Evolutionary conservation across 495 filamentous ascomycete species (phyloP).

Genomic region (Penicillium canariense): DNA sequence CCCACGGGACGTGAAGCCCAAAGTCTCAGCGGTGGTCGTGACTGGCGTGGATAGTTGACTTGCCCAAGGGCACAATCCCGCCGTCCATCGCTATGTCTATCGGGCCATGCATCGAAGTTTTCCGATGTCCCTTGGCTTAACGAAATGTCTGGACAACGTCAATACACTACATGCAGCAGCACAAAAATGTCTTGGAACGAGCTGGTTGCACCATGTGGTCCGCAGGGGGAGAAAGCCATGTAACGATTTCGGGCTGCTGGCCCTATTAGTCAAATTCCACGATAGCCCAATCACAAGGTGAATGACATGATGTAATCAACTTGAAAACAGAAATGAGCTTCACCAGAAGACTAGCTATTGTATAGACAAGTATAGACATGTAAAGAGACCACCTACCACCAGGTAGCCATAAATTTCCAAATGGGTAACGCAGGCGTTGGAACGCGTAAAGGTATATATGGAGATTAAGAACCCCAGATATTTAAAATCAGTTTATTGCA

Average conservation of each 20-base stretch:
- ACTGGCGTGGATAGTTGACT: neutral
- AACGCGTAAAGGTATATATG: too few relatives aligned
- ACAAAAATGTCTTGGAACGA: neutral
- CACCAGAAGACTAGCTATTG: neutral
- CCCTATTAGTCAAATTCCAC: neutral
- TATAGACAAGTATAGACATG: neutral
- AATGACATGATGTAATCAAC: neutral
- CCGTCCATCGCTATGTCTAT: neutral
- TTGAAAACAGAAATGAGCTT: neutral
- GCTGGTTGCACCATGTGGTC: neutral
- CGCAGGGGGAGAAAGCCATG: neutral
- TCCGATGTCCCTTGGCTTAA: neutral
- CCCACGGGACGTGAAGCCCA: neutral
- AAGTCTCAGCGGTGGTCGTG: neutral
- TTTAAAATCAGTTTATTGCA: neutral
- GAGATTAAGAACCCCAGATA: too few relatives aligned
- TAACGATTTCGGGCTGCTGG: neutral
- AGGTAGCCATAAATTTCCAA: too few relatives aligned
- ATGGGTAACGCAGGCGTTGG: too few relatives aligned
- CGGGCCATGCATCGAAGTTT: too few relatives aligned
- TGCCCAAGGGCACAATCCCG: neutral
- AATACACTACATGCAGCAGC: neutral
- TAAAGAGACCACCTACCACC: too few relatives aligned
- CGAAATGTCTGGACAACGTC: neutral
- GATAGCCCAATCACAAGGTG: neutral